Conservation (phyloP, 768 basidiomycete genomes). For the Tulasnella sp. region DNA sequence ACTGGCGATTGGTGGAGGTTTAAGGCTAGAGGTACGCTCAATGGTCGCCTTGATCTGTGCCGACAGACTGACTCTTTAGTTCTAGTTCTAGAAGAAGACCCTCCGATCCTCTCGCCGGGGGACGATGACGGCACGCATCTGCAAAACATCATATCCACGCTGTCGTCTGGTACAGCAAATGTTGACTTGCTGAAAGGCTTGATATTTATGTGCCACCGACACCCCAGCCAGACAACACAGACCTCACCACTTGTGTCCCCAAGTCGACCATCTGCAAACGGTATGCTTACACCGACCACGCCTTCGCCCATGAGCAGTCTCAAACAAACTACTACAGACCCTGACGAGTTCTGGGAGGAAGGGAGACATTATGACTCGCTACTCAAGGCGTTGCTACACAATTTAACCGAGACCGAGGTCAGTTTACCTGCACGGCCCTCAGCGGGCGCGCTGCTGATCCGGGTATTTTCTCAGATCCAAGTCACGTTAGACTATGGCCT, state of each 20-base stretch:
- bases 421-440: constrained; percentile 19
- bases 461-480: constrained; percentile 37
- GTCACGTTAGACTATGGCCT: constrained; percentile 67
- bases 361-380: constrained; percentile 60
- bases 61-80: not conserved
- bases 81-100: constrained; percentile 19
- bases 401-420: constrained; percentile 55
- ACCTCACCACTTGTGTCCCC: constrained; percentile 37
- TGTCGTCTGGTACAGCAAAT: constrained; percentile 45
- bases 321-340: not conserved
- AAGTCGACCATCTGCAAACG: constrained; percentile 49
- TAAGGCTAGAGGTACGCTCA: constrained; percentile 51
- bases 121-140: too few relatives aligned
- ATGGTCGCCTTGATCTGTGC: not conserved
- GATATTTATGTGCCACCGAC: constrained; percentile 37
- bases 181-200: constrained; percentile 52
- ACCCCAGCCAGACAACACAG: constrained; percentile 20
- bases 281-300: constrained; percentile 24
- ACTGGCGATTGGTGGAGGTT: constrained; percentile 74
- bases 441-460: not conserved
- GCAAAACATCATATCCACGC: constrained; percentile 31
- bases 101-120: constrained; percentile 27
- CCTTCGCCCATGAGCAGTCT: constrained; percentile 2
- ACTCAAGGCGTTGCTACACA: constrained; percentile 53
- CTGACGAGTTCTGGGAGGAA: constrained; percentile 55